Conservation (phyloP, 441 rosid species). For the Populus hybrid region DNA sequence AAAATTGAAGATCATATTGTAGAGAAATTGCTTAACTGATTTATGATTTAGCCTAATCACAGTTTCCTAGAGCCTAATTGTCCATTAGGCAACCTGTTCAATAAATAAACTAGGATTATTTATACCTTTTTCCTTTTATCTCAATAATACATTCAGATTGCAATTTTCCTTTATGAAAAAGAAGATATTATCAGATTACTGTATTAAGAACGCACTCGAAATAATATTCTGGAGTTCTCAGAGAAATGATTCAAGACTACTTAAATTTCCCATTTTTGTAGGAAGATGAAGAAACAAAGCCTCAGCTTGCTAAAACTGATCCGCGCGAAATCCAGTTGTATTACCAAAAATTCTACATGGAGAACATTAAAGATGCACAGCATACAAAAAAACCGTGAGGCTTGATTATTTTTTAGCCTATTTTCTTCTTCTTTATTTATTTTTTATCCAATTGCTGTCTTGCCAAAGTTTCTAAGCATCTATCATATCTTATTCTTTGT, state of each 20-base stretch:
- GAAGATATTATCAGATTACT: background rate
- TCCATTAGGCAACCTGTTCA: background rate
- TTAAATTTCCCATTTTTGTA: slow-evolving; percentile 31
- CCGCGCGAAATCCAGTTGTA: slow-evolving; percentile 68
- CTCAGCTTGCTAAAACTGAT: slow-evolving; percentile 50
- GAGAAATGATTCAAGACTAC: slow-evolving; percentile 7
- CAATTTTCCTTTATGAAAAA: background rate
- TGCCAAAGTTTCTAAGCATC: no score
- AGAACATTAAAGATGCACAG: slow-evolving; percentile 58
- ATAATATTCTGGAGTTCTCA: background rate
- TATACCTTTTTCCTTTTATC: slow-evolving; percentile 4
- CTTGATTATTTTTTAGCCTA: slow-evolving; percentile 14
- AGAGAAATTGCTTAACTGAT: background rate
- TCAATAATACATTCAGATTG: background rate
- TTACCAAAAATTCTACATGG: slow-evolving; percentile 61
- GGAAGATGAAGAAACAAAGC: slow-evolving; percentile 62
- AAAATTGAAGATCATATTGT: background rate
- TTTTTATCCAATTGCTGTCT: no score
- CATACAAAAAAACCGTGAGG: slow-evolving; percentile 73
- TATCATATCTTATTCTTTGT: no score
- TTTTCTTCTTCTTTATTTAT: no score
- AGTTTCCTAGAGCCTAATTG: background rate
- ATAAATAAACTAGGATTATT: slow-evolving; percentile 1
- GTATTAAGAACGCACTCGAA: background rate
- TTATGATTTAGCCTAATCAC: background rate